Base-by-base conservation (phyloP, 2,329 filamentous ascomycete genomes). In the Byssochlamys sp. region DNA sequence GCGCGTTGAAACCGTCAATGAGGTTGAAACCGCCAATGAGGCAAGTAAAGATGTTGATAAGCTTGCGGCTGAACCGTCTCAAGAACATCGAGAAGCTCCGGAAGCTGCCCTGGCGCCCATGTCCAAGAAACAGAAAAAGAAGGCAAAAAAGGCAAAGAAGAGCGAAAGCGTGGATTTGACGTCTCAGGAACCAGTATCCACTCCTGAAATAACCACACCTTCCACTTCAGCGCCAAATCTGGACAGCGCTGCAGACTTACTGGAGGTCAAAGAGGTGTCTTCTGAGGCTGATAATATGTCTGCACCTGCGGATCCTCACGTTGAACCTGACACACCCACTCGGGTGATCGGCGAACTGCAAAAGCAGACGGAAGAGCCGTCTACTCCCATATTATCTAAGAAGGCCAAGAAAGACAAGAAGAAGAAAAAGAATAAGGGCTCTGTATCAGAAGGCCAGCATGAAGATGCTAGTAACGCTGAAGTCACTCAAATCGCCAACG, bases 111-210 rank as follows among this genome's bases (percentile, higher is more conserved):
- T 14, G 3, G 39, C n/a, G 39, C 39, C 39, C 9, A n/a, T 49
- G 4, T 60, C 63, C 12, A 65, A 61, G 49, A 65, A 65, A 28
- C 61, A 64, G 53, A 63, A 56, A 28, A 59, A 55, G 51, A 64
- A 64, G 33, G 61, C 60, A 33, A 64, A 65, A 49, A 63, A 63
- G 51, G 61, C 56, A 27, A 59, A 61, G 51, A 59, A 61, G 58
- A 48, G 39, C 25, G 49, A 56, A 56, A 55, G 60, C 14, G 25
- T 52, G 9, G 55, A 52, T 10, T 27, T 26, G 14, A 10, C 54
- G 33, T n/a, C 51, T 29, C 26, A 53, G 19, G 57, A 60, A 45
- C 39, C n/a, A 45, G 39, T 10, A 14, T 45, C 39, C 10, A 45
- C 52, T 48, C 50, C 51, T 12, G 53, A 57, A 12, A 48, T 4